Conservation (phyloP, 78 protist species). For the Mantamonas sphyraenae region DNA sequence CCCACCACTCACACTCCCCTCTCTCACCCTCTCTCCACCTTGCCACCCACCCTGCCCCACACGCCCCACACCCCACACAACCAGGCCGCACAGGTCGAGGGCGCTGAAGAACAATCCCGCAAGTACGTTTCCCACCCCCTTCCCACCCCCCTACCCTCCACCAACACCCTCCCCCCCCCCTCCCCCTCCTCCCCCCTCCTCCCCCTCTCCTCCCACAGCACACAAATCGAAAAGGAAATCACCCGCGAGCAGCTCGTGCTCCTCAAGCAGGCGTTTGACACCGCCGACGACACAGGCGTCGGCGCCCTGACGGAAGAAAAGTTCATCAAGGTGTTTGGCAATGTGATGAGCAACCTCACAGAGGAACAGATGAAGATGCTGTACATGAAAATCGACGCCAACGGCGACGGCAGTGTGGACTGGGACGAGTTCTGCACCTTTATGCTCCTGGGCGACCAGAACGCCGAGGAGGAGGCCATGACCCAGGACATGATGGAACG, state of each 20-base stretch:
- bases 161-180: no score
- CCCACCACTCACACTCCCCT: no score
- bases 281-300: neutral
- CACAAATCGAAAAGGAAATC: conserved; percentile 8
- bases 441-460: conserved; percentile 6
- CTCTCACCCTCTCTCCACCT: no score
- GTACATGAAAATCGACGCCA: conserved; percentile 39
- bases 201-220: no score
- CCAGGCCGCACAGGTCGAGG: no score
- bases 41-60: no score
- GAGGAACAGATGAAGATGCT: conserved; percentile 1
- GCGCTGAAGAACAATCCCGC: no score
- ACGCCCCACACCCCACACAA: no score
- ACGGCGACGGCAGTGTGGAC: conserved; percentile 32
- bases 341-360: neutral
- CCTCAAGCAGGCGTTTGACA: conserved; percentile 13
- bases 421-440: conserved; percentile 42
- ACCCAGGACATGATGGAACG: neutral
- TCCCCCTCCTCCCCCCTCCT: no score
- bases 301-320: conserved; percentile 3
- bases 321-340: conserved; percentile 15
- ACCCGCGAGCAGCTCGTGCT: conserved; percentile 8
- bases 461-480: no score
- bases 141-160: no score
- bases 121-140: no score